Percentiles rank a stretch among this genome's conserved stretches.
These are phyloP conservation scores for Arbutus unedo DNA, from an alignment of 148 eudicot genomes.

Conservation along the genomic window DNA sequence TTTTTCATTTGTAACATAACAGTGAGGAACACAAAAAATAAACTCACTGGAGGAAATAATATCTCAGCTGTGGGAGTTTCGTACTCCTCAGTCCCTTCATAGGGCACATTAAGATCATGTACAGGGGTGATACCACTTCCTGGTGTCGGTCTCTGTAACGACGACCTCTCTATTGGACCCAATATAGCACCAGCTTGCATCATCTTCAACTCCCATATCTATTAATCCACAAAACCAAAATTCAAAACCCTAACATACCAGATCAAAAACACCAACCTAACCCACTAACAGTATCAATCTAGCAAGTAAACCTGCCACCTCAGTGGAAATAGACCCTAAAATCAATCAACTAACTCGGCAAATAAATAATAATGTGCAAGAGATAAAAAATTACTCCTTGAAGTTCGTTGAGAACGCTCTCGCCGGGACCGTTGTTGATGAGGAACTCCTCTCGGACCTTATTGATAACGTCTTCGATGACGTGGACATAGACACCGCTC, in stretches of 20 bases:
- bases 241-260: conserved; percentile 27
- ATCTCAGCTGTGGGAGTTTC: conserved; percentile 97
- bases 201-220: conserved; percentile 96
- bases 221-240: conserved; percentile 17
- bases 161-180: conserved; percentile 71
- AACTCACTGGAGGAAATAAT: conserved; percentile 89
- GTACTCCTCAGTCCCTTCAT: conserved; percentile 91
- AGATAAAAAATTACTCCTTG: conserved; percentile 54
- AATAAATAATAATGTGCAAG: not conserved
- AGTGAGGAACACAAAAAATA: not conserved
- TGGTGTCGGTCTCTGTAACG: conserved; percentile 34
- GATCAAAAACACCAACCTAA: not conserved
- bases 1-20: not conserved
- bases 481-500: conserved; percentile 70
- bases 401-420: conserved; percentile 63
- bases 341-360: not conserved
- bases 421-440: conserved; percentile 71
- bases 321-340: not conserved
- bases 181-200: conserved; percentile 80
- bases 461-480: conserved; percentile 83
- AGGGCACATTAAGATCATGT: conserved; percentile 94
- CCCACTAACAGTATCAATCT: not conserved
- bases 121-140: conserved; percentile 66
- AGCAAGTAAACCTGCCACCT: not conserved
- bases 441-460: conserved; percentile 85